phyloP scores from a whole-genome alignment of 768 basidiomycete species.

The Leccinum obscurum region DNA sequence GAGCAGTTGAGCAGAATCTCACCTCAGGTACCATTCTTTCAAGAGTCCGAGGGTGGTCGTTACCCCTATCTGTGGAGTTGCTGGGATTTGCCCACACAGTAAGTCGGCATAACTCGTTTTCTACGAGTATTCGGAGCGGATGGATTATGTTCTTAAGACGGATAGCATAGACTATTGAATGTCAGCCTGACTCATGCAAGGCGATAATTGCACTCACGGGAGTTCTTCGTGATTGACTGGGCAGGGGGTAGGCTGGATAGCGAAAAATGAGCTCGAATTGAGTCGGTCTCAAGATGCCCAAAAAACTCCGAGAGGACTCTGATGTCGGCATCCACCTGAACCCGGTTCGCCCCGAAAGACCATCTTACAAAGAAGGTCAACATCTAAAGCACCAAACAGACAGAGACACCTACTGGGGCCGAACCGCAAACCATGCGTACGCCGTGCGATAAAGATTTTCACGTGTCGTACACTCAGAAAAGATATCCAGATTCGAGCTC shows the following conservation, averaged over 20 bases:
- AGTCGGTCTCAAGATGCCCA: slow-evolving; percentile 72
- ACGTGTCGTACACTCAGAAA: slow-evolving; percentile 75
- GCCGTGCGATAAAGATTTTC: slow-evolving; percentile 77
- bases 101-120: slow-evolving; percentile 86
- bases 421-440: slow-evolving; percentile 89
- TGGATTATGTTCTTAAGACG: slow-evolving; percentile 67
- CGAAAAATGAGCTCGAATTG: slow-evolving; percentile 54
- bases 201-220: slow-evolving; percentile 36
- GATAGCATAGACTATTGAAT: slow-evolving; percentile 49
- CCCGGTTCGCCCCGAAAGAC: slow-evolving; percentile 93
- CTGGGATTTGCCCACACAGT: slow-evolving; percentile 89
- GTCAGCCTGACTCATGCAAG: slow-evolving; percentile 7
- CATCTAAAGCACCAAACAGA: neutral
- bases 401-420: slow-evolving; percentile 75
- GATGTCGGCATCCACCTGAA: slow-evolving; percentile 87
- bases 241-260: slow-evolving; percentile 63
- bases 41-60: slow-evolving; percentile 53
- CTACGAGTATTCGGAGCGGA: slow-evolving; percentile 80
- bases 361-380: slow-evolving; percentile 54
- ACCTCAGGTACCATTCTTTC: slow-evolving; percentile 69
- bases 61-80: slow-evolving; percentile 70
- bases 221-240: slow-evolving; percentile 43
- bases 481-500: slow-evolving; percentile 81
- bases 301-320: slow-evolving; percentile 85
- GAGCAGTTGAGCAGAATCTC: slow-evolving; percentile 15